phyloP scores from a whole-genome alignment of 2,329 filamentous ascomycete species.

The Nannizziopsis arthrosporioides region DNA sequence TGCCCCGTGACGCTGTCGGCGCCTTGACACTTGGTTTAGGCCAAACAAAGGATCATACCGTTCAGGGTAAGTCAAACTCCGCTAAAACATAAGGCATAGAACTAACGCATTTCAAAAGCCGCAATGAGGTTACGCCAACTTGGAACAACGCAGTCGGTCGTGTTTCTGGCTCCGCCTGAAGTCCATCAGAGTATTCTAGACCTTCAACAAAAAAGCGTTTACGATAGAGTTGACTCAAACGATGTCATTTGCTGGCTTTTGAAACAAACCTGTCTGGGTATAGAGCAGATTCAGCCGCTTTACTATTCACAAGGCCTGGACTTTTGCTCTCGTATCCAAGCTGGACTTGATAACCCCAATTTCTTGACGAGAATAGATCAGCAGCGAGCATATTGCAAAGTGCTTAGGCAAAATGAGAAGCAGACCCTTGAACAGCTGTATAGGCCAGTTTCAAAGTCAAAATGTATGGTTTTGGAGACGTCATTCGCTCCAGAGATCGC shows the following conservation, averaged over 20 bases:
- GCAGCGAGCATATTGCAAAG: slow-evolving; percentile 33
- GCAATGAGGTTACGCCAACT: slow-evolving; percentile 56
- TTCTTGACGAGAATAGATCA: slow-evolving; percentile 30
- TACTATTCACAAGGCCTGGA: slow-evolving; percentile 51
- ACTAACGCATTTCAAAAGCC: slow-evolving; percentile 31
- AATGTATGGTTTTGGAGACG: slow-evolving; percentile 17
- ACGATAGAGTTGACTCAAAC: slow-evolving; percentile 32
- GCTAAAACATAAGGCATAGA: not conserved
- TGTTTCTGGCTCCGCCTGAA: slow-evolving; percentile 46
- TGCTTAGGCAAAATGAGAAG: slow-evolving; percentile 43
- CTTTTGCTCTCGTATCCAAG: slow-evolving; percentile 47
- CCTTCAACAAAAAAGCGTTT: slow-evolving; percentile 23
- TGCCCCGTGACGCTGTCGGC: slow-evolving; percentile 46
- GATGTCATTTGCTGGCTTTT: slow-evolving; percentile 52
- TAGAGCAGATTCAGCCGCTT: slow-evolving; percentile 48
- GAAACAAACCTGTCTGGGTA: slow-evolving; percentile 49
- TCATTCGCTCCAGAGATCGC: slow-evolving; percentile 18
- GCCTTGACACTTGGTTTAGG: slow-evolving; percentile 52
- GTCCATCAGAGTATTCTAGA: slow-evolving; percentile 51
- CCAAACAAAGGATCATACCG: slow-evolving; percentile 53
- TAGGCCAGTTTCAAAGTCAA: slow-evolving; percentile 13
- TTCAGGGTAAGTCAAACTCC: slow-evolving; percentile 42
- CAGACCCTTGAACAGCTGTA: slow-evolving; percentile 51
- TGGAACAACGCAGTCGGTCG: slow-evolving; percentile 44
- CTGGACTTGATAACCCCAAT: slow-evolving; percentile 33